Evolutionary conservation across 108 stramenopile species (phyloP), one percentile per base, ranked within the genome.

Genomic region (Chaetoceros muelleri): DNA sequence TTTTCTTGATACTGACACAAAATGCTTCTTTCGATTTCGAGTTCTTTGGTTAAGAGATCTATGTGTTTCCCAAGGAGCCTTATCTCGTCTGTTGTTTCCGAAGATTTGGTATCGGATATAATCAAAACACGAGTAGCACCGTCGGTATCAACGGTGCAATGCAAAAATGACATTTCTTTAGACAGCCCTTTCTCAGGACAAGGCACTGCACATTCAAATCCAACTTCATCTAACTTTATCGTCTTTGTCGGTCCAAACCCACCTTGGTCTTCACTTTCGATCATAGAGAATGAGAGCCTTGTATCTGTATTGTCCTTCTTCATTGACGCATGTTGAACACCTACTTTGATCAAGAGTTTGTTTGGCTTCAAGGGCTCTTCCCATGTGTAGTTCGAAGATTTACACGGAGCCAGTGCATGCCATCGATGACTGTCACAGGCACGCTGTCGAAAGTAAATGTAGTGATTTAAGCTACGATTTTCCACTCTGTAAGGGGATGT

Each of bases 191-290:
- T 62, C 2, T 22, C 46, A 34, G 79, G 83, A 21, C 73, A 61
- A 8, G 89, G 85, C 2, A 94, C 68, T 13, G 62, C 52, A 24
- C 69, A 78, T 1, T 62, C 61, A 62, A 70, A 85, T 8, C 93
- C 93, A 45, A 95, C 91, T 65, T 90, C 93, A 64, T 95, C 93
- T 30, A 95, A 65, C 44, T 79, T 80, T 0, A 95, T 71, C 19
- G 66, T 86, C 44, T 72, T 71, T 0, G 78, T 55, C 26, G 63
- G 61, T 25, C 87, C 87, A 60, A 82, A 93, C 28, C 72, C 65
- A 3, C 79, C 84, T 23, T 78, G 53, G 49, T 88, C 85, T 62
- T 93, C 91, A 44, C 74, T 71, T 40, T 84, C 72, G 19, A 85
- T 71, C 48, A 70, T 73, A 46, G 75, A 64, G 23, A 78, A 73